These are phyloP conservation scores for Carpinus viminea DNA, from an alignment of 306 rosid genomes.

Conservation along the genomic window DNA sequence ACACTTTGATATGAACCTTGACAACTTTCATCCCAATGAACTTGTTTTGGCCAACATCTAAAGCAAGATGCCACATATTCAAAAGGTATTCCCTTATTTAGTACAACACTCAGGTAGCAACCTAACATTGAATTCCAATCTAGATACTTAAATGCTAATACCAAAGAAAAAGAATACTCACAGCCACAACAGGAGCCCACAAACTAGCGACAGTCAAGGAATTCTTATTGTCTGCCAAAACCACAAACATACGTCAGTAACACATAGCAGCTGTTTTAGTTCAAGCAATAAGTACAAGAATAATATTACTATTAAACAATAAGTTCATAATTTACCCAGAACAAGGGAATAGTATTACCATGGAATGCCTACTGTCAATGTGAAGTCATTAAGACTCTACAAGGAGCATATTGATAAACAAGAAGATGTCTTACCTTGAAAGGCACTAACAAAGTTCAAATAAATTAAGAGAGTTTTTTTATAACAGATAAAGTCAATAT, in stretches of 20 bases:
- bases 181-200: conserved; percentile 98
- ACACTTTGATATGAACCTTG: not conserved
- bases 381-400: not conserved
- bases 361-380: not conserved
- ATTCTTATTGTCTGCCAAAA: conserved; percentile 77
- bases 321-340: not conserved
- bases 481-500: not conserved
- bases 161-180: conserved; percentile 53
- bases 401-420: not conserved
- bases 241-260: conserved; percentile 29
- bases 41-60: conserved; percentile 2
- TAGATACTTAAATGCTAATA: conserved; percentile 11
- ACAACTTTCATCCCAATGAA: conserved; percentile 1
- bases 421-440: not conserved
- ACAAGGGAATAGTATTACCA: not conserved
- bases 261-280: conserved; percentile 13
- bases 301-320: not conserved
- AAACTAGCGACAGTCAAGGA: conserved; percentile 67
- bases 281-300: not conserved
- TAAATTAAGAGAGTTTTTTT: not conserved
- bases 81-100: not conserved
- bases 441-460: not conserved
- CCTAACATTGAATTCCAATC: not conserved
- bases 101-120: conserved; percentile 17
- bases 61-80: conserved; percentile 3